phyloP scores from a whole-genome alignment of 345 rosid species.

The Adansonia digitata region DNA sequence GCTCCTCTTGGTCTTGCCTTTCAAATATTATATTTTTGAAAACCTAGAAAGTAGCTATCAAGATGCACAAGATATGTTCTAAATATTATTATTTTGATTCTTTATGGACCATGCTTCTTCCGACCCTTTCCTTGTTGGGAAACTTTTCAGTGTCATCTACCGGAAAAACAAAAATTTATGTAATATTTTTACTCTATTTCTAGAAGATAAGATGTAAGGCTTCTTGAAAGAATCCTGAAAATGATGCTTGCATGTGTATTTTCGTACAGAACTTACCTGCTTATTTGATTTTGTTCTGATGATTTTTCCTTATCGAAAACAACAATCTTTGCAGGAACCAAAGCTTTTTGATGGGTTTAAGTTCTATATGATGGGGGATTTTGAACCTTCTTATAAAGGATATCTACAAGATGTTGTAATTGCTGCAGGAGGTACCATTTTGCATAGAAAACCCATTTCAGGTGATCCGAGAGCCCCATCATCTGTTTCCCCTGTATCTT shows the following conservation, averaged over 20 bases:
- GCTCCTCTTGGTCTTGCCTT: slow-evolving; percentile 7
- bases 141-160: background rate
- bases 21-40: background rate
- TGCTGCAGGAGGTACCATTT: slow-evolving; percentile 69
- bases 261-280: background rate
- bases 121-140: background rate
- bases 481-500: slow-evolving; percentile 18
- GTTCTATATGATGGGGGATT: slow-evolving; percentile 74
- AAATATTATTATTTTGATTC: background rate
- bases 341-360: slow-evolving; percentile 41
- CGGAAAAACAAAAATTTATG: background rate
- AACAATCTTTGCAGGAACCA: slow-evolving; percentile 48
- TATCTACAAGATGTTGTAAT: slow-evolving; percentile 69
- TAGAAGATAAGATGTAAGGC: background rate
- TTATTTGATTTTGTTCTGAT: background rate
- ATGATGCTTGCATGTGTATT: background rate
- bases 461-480: slow-evolving; percentile 14
- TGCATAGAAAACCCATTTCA: slow-evolving; percentile 63
- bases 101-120: background rate
- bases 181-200: background rate
- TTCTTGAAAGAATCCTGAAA: slow-evolving; percentile 1
- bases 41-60: background rate
- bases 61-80: background rate
- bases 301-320: background rate
- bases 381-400: slow-evolving; percentile 60